Evolutionary conservation across 345 rosid species (phyloP), one percentile per base, ranked within the genome.

Genomic region (Brassica rapa): DNA sequence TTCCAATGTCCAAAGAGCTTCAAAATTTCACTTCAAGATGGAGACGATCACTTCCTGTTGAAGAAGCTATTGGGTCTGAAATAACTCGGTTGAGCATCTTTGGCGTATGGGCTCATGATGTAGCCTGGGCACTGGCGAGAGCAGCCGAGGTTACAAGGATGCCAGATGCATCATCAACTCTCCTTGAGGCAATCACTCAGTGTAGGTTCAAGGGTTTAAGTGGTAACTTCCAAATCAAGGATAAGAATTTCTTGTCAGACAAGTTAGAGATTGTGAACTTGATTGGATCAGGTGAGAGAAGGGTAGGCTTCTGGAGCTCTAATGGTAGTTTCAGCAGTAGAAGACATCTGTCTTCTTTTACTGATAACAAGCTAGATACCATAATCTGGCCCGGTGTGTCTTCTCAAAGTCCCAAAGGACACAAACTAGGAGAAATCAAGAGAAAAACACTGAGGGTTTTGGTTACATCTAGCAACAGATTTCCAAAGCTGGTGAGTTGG

Each of bases 351-450:
- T 46, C 77, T 35, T 51, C 57, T 51, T 71, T 83, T 12, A 27
- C 24, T 15, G 62, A 65, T 41, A 51, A 57, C 35, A 57, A 70
- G 12, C 72, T 85, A 0, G 74, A 75, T 37, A 41, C 74, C 12
- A 70, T 79, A 46, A 79, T 81, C 2, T 85, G 86, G 87, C 87
- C 88, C 0, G 87, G 86, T 57, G 85, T 72, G 16, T 67, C 85
- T 41, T 1, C 33, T 14, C 68, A 56, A 6, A 73, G 21, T 21
- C 88, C 85, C 3, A 39, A 68, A 24, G 39, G 78, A 15, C 21
- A 51, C 19, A n/a, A 1, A 21, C 8, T 68, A 46, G 14, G 14
- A 70, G 49, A 29, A 10, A 70, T 11, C 1, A 9, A 23, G 5
- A 75, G 15, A 1, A 79, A 43, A 69, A 82, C 11, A 39, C 23